phyloP scores from a whole-genome alignment of 2,329 filamentous ascomycete genomes.

The Sordariomycetes sp. region DNA sequence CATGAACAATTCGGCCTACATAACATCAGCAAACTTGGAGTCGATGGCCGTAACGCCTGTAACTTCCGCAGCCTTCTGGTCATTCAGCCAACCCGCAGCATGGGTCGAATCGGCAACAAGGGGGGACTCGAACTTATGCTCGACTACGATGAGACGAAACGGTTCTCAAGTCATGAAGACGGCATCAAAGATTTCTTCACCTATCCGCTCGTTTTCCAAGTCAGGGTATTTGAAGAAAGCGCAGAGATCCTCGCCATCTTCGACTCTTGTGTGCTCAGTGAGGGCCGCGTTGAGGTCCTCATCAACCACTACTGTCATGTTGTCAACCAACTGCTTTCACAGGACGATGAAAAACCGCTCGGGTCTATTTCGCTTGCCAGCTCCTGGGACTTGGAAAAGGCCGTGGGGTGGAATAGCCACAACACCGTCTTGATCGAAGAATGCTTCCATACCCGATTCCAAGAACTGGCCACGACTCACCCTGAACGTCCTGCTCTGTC shows the following conservation, averaged over 20 bases:
- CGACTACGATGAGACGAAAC: not conserved
- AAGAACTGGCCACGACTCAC: no score
- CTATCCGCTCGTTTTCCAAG: slow-evolving; percentile 2
- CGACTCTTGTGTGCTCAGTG: slow-evolving; percentile 1
- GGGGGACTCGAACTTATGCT: no score
- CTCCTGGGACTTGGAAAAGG: not conserved
- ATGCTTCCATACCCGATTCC: slow-evolving; percentile 3
- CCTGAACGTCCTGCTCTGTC: no score
- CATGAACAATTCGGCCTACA: slow-evolving; percentile 11
- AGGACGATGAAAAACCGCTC: not conserved
- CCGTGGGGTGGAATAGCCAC: not conserved
- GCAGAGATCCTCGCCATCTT: slow-evolving; percentile 4
- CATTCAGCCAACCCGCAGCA: slow-evolving; percentile 2
- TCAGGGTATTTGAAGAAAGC: not conserved
- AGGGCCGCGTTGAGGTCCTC: not conserved
- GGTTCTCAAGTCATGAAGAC: slow-evolving; percentile 1
- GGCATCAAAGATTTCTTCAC: slow-evolving; percentile 1
- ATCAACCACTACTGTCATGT: slow-evolving; percentile 1
- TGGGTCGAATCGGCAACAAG: no score
- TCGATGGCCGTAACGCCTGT: slow-evolving; percentile 5
- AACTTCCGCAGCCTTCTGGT: slow-evolving; percentile 10
- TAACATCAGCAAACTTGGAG: slow-evolving; percentile 7
- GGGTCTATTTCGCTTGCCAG: not conserved
- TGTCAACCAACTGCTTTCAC: not conserved
- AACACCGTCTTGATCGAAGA: not conserved